phyloP scores from a whole-genome alignment of 1,284 basidiomycete genomes.

The Gomphus bonarii region DNA sequence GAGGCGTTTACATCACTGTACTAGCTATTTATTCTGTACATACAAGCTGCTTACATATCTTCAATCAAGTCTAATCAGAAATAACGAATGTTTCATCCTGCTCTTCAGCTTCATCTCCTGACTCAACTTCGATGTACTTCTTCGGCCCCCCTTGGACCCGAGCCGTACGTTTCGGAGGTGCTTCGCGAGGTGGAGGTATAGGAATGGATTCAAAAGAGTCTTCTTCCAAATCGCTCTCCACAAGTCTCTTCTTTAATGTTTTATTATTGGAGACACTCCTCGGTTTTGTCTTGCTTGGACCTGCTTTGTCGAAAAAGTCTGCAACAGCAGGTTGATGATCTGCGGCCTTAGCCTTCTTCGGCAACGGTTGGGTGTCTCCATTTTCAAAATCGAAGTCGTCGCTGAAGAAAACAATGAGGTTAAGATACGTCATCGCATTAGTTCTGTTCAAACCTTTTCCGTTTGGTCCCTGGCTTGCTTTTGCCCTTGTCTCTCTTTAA shows the following conservation, averaged over 20 bases:
- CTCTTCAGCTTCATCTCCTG: constrained; percentile 24
- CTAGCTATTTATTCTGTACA: too few species aligned
- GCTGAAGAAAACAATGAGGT: constrained; percentile 20
- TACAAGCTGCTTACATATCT: too few species aligned
- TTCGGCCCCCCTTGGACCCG: constrained; percentile 19
- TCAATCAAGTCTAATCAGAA: constrained; percentile 1
- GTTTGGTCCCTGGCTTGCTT: constrained; percentile 31
- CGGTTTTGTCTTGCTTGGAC: constrained; percentile 29
- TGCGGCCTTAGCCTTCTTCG: constrained; percentile 27
- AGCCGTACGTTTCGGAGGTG: constrained; percentile 26
- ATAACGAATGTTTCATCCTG: constrained; percentile 10
- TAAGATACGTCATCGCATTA: constrained; percentile 14
- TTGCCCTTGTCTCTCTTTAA: constrained; percentile 23
- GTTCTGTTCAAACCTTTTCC: constrained; percentile 26
- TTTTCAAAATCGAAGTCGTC: constrained; percentile 34
- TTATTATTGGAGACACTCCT: constrained; percentile 23
- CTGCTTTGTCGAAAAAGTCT: constrained; percentile 39
- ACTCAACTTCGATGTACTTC: constrained; percentile 30
- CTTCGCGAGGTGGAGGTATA: constrained; percentile 19
- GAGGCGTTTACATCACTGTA: not conserved
- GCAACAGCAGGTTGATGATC: constrained; percentile 30
- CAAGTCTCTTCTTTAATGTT: constrained; percentile 14
- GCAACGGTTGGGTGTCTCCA: constrained; percentile 29
- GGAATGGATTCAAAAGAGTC: constrained; percentile 15
- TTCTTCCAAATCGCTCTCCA: constrained; percentile 18